Evolutionary conservation across 2,329 filamentous ascomycete species (phyloP), one percentile per base, ranked within the genome.

Genomic region (Diaporthe caulivora): DNA sequence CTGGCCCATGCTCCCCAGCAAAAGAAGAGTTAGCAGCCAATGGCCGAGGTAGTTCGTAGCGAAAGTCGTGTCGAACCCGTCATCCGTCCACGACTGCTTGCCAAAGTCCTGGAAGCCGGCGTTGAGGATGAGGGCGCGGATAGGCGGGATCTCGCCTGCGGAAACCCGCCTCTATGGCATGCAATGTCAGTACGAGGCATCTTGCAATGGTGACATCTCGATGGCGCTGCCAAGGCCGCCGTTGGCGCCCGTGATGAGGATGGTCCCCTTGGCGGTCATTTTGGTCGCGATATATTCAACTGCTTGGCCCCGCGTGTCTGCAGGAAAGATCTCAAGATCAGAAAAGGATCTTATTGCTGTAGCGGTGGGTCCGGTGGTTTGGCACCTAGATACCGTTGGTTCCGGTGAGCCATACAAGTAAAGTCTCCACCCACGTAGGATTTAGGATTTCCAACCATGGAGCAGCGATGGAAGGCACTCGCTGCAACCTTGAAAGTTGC

Each of bases 191-290:
- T 34, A 34, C 34, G 9, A 34, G 34, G 34, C 34, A 34, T 34
- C 34, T 49, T 2, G 58, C 47, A 2, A 18, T 26, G 18, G 31
- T 15, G 1, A 47, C 40, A 3, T 29, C 42, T 64, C 40, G 1
- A 64, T 34, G 18, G 60, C 60, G 24, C 60, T 49, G 21, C 60
- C 60, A 1, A 65, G 60, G 6, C 42, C 44, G 10, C 60, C 60
- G 21, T 65, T 65, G 42, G 42, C 42, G 6, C 60, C 60, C 1
- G 60, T 65, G 42, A 65, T 29, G 11, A 64, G 42, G 44, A 65
- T 65, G 6, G 60, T 65, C 7, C 44, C 44, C 21, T 49, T 65
- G 29, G n/a, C 21, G n/a, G 42, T 9, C 42, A 65, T 65, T 24
- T 24, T 65, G 5, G 2, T 31, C 15, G 57, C n/a, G 31, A 34